phyloP scores from a whole-genome alignment of 768 basidiomycete genomes.

The Rhizopogon salebrosus region DNA sequence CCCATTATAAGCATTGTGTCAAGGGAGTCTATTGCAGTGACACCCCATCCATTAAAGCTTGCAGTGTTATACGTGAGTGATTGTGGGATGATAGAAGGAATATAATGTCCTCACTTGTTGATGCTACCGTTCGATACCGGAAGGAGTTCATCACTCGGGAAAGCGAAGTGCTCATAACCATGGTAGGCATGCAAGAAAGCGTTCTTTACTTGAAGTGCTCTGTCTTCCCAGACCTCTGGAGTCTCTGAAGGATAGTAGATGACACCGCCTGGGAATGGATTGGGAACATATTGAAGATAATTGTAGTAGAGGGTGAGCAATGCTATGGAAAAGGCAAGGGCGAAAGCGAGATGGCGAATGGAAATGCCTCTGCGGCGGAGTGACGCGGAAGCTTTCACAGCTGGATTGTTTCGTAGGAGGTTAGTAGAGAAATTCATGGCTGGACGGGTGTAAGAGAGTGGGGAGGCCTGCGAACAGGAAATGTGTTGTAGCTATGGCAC shows the following conservation, averaged over 20 bases:
- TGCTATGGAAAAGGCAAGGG: slow-evolving; percentile 8
- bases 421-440: slow-evolving; percentile 6
- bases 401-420: neutral
- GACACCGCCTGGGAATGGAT: slow-evolving; percentile 8
- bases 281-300: neutral
- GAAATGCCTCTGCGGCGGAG: slow-evolving; percentile 14
- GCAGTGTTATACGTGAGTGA: neutral
- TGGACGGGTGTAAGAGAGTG: neutral
- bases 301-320: slow-evolving; percentile 17
- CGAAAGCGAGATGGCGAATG: slow-evolving; percentile 18
- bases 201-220: slow-evolving; percentile 51
- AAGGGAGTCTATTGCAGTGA: slow-evolving; percentile 74
- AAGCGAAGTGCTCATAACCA: slow-evolving; percentile 58
- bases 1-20: slow-evolving; percentile 86
- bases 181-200: slow-evolving; percentile 67
- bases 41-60: slow-evolving; percentile 80
- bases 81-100: neutral
- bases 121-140: slow-evolving; percentile 44
- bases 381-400: neutral
- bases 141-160: slow-evolving; percentile 57
- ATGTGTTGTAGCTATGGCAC: too few relatives aligned
- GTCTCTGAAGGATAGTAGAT: slow-evolving; percentile 22
- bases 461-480: neutral
- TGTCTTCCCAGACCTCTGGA: slow-evolving; percentile 41
- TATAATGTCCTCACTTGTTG: slow-evolving; percentile 42